A percentile compares a stretch with the other conserved stretches of the same genome.
Evolutionary conservation across 2,329 filamentous ascomycete species (phyloP).

Genomic region (Polytolypa hystricis): DNA sequence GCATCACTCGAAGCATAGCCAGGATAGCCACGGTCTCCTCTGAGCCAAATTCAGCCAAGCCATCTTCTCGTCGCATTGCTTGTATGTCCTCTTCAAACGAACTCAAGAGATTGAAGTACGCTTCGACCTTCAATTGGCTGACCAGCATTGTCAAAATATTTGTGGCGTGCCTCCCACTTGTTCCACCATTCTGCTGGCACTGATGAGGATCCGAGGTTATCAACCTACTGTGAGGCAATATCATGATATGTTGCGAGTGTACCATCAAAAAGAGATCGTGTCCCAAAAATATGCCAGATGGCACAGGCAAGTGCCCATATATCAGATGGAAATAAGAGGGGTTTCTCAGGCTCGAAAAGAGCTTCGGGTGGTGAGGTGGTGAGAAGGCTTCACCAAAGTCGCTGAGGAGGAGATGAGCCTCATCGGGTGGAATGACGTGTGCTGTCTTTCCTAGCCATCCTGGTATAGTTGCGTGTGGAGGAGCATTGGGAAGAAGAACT

Average conservation of each 20-base stretch:
- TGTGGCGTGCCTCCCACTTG: constrained; percentile 8
- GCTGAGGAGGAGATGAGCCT: constrained; percentile 9
- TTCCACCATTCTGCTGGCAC: constrained; percentile 11
- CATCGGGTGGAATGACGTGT: constrained; percentile 4
- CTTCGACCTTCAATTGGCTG: constrained; percentile 5
- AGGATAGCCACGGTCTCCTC: not conserved
- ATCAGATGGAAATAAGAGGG: constrained; percentile 6
- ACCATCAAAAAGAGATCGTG: constrained; percentile 10
- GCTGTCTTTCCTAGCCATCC: constrained; percentile 6
- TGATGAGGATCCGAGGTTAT: constrained; percentile 7
- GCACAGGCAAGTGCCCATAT: constrained; percentile 23
- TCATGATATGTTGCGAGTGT: constrained; percentile 10
- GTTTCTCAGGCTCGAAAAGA: constrained; percentile 3
- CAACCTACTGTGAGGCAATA: constrained; percentile 9
- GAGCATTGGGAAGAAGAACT: constrained; percentile 5
- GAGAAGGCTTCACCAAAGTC: constrained; percentile 12
- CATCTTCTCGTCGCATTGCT: constrained; percentile 5
- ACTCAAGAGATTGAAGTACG: constrained; percentile 8
- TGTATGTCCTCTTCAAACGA: constrained; percentile 12
- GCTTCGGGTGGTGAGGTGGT: constrained; percentile 9
- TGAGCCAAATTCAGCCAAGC: not conserved
- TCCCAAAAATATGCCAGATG: constrained; percentile 21
- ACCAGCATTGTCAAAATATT: constrained; percentile 10
- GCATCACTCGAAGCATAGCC: not conserved
- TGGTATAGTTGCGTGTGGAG: constrained; percentile 6